phyloP scores from a whole-genome alignment of 1,284 basidiomycete species.

The Trametes hirsuta region DNA sequence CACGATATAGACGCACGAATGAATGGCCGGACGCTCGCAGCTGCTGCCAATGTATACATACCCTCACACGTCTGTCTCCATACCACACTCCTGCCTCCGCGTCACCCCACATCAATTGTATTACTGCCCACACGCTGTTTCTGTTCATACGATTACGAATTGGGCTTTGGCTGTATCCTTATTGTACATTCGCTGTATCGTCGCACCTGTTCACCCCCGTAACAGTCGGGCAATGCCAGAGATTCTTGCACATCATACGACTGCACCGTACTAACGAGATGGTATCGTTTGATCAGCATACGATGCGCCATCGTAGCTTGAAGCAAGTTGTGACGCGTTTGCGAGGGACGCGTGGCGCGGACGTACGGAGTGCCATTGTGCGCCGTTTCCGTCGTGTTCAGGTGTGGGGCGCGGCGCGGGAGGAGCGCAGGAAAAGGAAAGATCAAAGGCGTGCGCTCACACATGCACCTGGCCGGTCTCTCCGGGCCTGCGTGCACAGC shows the following conservation, averaged over 20 bases:
- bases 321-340: no score
- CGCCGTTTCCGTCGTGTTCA: neutral
- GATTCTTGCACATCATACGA: neutral
- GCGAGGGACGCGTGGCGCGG: no score
- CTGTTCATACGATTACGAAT: slow-evolving; percentile 18
- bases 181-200: slow-evolving; percentile 16
- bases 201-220: neutral
- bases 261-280: neutral
- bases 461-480: neutral
- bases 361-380: slow-evolving; percentile 2
- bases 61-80: slow-evolving; percentile 19
- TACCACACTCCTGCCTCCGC: neutral
- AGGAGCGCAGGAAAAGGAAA: neutral
- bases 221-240: neutral
- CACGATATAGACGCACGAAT: slow-evolving; percentile 14
- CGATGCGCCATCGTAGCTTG: no score
- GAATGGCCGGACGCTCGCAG: slow-evolving; percentile 17
- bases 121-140: slow-evolving; percentile 3
- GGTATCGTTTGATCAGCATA: neutral
- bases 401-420: neutral
- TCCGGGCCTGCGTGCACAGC: neutral
- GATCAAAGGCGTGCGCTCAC: neutral
- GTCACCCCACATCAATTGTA: slow-evolving; percentile 16
- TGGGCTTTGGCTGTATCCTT: slow-evolving; percentile 17
- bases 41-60: neutral